Evolutionary conservation across 352 stramenopile species (phyloP), one percentile per base, ranked within the genome.

Genomic region (Achlya hypogyna): DNA sequence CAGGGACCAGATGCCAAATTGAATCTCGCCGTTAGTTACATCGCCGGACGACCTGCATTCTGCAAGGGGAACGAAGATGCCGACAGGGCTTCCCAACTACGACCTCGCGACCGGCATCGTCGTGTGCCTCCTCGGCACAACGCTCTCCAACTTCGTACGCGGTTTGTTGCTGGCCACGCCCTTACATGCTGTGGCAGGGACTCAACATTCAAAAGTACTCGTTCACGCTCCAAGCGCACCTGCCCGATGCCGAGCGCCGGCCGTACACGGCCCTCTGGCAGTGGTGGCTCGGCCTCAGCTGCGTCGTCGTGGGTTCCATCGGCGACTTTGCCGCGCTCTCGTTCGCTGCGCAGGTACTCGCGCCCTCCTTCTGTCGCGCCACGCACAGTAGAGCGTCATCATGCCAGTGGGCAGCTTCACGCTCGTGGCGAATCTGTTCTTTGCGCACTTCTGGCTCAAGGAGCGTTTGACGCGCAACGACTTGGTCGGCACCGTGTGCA

Each of bases 151-250:
- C 60, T 67, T 67, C 43, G 60, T 67, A 58, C 60, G 51, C 59
- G 1, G n/a, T n/a, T n/a, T n/a, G n/a, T n/a, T n/a, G n/a, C n/a
- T n/a, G n/a, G n/a, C n/a, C n/a, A n/a, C n/a, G n/a, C n/a, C n/a
- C n/a, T n/a, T n/a, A n/a, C n/a, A n/a, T 65, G 6, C 9, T 18
- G 43, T 43, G 0, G n/a, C 27, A 65, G 64, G 86, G 86, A 43
- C 78, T 93, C n/a, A 95, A 95, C 65, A 72, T 92, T 52, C 85
- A 95, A 75, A 95, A 95, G 65, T 93, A 89, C 69, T 92, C 82
- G 56, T 93, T 95, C 77, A 93, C 93, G 76, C 74, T 76, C 38
- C 83, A 94, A 68, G 75, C 87, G 82, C 66, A 79, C 72, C 52
- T 74, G 62, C 45, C 68, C 8, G 54, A 56, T 18, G 10, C 5